Evolutionary conservation across 164 flowering plant genomes (phyloP).

Genomic region (Taxillus chinensis): DNA sequence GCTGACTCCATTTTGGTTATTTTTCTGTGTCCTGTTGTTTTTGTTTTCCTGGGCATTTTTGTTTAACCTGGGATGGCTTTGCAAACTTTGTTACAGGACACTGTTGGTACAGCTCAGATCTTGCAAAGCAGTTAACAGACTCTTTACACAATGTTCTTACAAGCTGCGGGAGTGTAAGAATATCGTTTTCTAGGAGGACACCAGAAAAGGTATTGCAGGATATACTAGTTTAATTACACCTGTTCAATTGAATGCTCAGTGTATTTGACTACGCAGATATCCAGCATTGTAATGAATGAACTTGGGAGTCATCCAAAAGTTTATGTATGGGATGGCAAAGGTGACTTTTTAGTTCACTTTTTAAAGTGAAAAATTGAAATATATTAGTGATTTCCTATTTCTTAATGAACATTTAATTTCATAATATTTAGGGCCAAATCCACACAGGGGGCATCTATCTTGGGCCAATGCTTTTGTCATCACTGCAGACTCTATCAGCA

Average conservation of each 20-base stretch:
- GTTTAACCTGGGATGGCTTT: not conserved
- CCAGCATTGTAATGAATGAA: slow-evolving; percentile 45
- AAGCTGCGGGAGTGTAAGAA: slow-evolving; percentile 79
- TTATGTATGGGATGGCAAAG: slow-evolving; percentile 80
- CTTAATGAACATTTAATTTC: not conserved
- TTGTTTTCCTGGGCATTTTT: not conserved
- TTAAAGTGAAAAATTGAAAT: not conserved
- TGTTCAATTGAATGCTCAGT: slow-evolving; percentile 1
- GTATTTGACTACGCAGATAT: slow-evolving; percentile 32
- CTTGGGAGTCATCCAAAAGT: slow-evolving; percentile 68
- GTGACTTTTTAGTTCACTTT: slow-evolving; percentile 22
- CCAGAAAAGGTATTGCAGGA: slow-evolving; percentile 59
- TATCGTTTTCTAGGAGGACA: slow-evolving; percentile 79
- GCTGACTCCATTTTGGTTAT: too few relatives aligned
- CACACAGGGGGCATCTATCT: slow-evolving; percentile 87
- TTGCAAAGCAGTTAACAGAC: slow-evolving; percentile 59
- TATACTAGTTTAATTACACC: not conserved
- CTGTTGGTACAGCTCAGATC: slow-evolving; percentile 80
- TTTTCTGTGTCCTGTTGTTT: too few relatives aligned
- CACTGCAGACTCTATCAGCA: slow-evolving; percentile 94
- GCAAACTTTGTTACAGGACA: slow-evolving; percentile 30
- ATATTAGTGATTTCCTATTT: not conserved
- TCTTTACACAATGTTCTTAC: slow-evolving; percentile 50
- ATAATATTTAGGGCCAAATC: slow-evolving; percentile 63
- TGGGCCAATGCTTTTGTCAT: slow-evolving; percentile 97